Evolutionary conservation across 371 early-diverging fungal genomes (phyloP).

Genomic region (Saksenaea vasiformis): DNA sequence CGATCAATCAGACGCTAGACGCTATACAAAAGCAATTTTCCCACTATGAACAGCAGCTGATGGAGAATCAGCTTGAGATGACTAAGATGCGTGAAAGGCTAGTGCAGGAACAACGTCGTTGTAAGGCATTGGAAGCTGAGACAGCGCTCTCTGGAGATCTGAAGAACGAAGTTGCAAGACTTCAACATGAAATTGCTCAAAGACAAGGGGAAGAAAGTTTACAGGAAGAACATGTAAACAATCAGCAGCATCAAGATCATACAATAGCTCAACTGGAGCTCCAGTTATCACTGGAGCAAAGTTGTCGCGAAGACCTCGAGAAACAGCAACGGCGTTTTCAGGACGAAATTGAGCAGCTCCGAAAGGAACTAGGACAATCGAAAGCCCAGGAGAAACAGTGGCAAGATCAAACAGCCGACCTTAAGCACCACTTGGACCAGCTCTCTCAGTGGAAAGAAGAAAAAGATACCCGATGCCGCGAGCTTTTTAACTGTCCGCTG

Average conservation of each 20-base stretch:
- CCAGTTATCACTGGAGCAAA: neutral
- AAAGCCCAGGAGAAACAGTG: neutral
- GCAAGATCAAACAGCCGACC: neutral
- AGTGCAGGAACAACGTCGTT: neutral
- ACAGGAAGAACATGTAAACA: neutral
- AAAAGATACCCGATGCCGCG: neutral
- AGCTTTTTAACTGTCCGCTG: neutral
- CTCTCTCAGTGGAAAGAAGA: neutral
- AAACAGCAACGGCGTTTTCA: neutral
- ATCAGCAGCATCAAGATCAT: neutral
- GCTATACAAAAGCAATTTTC: neutral
- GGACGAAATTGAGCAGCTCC: neutral
- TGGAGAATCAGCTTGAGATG: neutral
- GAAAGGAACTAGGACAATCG: neutral
- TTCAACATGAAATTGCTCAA: neutral
- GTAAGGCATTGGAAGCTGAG: neutral
- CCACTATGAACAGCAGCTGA: neutral
- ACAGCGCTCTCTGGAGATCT: neutral
- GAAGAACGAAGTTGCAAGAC: neutral
- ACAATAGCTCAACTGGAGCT: neutral
- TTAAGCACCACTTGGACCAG: neutral
- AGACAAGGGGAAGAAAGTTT: neutral
- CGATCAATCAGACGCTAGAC: neutral
- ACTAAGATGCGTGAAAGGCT: neutral
- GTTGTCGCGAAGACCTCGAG: neutral